Evolutionary conservation across 2,329 filamentous ascomycete species (phyloP).

Genomic region (Pestalotiopsis sp.): DNA sequence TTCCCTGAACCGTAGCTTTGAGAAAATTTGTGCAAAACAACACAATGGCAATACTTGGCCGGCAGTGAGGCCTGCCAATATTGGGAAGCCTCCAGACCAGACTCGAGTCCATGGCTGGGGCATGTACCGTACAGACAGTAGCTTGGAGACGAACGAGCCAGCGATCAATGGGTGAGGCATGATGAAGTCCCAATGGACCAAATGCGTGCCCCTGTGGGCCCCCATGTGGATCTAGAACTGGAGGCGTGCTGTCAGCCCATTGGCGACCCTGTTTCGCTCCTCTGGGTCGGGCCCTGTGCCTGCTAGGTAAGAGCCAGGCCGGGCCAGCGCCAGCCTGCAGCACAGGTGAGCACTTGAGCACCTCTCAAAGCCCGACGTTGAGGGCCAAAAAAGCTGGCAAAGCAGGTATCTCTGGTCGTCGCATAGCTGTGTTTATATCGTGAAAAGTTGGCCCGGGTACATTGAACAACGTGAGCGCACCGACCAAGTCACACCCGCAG

Average conservation of each 20-base stretch:
- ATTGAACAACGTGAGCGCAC: background rate
- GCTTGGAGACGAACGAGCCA: background rate
- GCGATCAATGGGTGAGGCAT: background rate
- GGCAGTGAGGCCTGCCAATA: background rate
- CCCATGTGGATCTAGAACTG: background rate
- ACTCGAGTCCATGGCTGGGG: background rate
- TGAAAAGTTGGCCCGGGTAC: background rate
- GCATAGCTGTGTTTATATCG: too few species aligned
- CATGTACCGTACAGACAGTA: background rate
- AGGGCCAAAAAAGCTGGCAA: background rate
- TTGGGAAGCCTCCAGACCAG: background rate
- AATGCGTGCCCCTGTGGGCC: background rate
- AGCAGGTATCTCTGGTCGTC: background rate
- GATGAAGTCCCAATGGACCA: background rate
- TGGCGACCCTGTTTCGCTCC: background rate
- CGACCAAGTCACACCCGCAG: background rate
- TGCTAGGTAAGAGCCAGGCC: background rate
- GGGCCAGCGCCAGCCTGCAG: background rate
- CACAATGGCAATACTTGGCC: too few species aligned
- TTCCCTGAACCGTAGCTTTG: background rate
- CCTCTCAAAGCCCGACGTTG: background rate
- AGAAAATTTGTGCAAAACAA: background rate
- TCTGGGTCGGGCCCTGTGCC: background rate
- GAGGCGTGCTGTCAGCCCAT: background rate
- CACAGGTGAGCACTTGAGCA: background rate